Evolutionary conservation across 148 eudicot genomes (phyloP), one percentile per base, ranked within the genome.

Genomic region (Drosera capensis): DNA sequence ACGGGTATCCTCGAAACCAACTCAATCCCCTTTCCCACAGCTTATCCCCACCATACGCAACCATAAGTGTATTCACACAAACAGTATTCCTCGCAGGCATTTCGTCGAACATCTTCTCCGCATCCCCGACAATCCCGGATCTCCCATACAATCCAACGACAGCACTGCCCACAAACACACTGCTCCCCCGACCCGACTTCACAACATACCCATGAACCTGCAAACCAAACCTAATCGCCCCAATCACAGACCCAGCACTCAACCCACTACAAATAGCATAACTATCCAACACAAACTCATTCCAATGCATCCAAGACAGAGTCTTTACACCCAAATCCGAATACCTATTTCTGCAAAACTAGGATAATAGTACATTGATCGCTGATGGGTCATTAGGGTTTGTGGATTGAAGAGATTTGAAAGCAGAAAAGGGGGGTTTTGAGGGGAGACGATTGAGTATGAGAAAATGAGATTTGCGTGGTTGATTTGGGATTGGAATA

Each of bases 161-260:
- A 54, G 87, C 78, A 57, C 94, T 72, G 7, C 84, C 86, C 57
- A 83, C 71, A 65, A 70, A 79, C 49, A 83, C 83, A 65, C 83
- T 79, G 8, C 68, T 55, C 14, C 58, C 43, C 79, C 79, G 79
- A 0, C 94, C 94, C 1, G 72, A 73, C 69, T 73, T 83, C 34
- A 16, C 45, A 22, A 68, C 64, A 58, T 55, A 48, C 25, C 65
- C 51, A 63, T 78, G 87, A 23, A 75, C 25, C 43, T 62, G 66
- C 46, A 60, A 44, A 16, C 88, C 88, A 41, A 68, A 71, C 16
- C 25, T 20, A 31, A 55, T 43, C 43, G 47, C 43, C 57, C 57
- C 56, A 6, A 23, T 15, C 60, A 42, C 53, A 36, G 71, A 64
- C 22, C 72, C 66, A 30, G 85, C 72, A 14, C 70, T 65, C 43